Conservation (phyloP, 1,284 basidiomycete genomes). For the Austroboletus olivaceoglutinosus region DNA sequence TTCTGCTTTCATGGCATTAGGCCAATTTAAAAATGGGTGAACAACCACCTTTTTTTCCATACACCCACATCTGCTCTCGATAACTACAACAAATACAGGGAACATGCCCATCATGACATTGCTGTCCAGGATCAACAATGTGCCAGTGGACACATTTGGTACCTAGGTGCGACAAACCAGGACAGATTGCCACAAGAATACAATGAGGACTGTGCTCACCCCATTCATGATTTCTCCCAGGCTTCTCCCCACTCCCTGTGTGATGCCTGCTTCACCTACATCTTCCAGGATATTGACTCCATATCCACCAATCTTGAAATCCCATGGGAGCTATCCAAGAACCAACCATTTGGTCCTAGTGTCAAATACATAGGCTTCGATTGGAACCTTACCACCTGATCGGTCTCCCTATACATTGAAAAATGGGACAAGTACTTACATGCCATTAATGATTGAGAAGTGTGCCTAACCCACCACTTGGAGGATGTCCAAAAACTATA, state of each 20-base stretch:
- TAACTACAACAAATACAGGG: not conserved
- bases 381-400: conserved; percentile 9
- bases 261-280: too few relatives aligned
- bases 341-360: conserved; percentile 1
- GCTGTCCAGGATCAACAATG: too few relatives aligned
- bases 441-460: too few relatives aligned
- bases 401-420: too few relatives aligned
- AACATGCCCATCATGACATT: too few relatives aligned
- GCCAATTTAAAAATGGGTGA: conserved; percentile 1
- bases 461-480: too few relatives aligned
- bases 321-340: conserved; percentile 12
- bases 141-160: too few relatives aligned
- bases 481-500: conserved; percentile 7
- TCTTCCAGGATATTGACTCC: not conserved
- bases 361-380: conserved; percentile 4
- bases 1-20: not conserved
- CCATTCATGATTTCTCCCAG: too few relatives aligned
- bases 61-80: not conserved
- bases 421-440: too few relatives aligned
- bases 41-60: conserved; percentile 4
- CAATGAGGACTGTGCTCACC: too few relatives aligned
- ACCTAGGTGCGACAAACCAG: fast-evolving
- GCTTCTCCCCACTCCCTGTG: too few relatives aligned
- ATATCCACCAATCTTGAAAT: not conserved
- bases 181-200: not conserved